These are phyloP conservation scores for Globisporangium nagaii DNA, from an alignment of 352 stramenopile species.

Conservation along the genomic window DNA sequence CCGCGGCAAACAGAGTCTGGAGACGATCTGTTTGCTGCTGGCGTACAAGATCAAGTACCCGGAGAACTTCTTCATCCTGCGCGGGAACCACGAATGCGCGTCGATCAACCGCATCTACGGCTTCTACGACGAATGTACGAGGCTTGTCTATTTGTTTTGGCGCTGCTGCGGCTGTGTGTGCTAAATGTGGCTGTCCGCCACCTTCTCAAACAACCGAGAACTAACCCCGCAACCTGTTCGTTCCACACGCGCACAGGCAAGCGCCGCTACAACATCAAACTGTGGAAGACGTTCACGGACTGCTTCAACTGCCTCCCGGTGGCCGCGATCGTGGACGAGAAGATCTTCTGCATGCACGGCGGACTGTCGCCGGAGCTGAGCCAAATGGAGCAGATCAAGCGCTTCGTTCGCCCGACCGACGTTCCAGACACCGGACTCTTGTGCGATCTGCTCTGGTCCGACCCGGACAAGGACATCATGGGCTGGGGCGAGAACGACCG, in stretches of 20 bases:
- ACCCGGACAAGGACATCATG: constrained; percentile 98
- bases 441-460: constrained; percentile 98
- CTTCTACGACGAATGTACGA: constrained; percentile 14
- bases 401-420: constrained; percentile 90
- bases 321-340: constrained; percentile 98
- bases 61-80: constrained; percentile 96
- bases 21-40: constrained; percentile 97
- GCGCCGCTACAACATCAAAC: constrained; percentile 94
- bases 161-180: too few species aligned
- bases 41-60: constrained; percentile 99
- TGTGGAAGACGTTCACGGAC: constrained; percentile 98
- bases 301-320: constrained; percentile 93
- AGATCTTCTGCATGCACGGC: constrained; percentile 99
- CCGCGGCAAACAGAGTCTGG: constrained; percentile 93
- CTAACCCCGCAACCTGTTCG: too few species aligned
- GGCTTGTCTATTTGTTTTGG: too few species aligned
- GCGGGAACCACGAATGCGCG: constrained; percentile 98
- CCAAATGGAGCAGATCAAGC: constrained; percentile 92
- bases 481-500: constrained; percentile 98
- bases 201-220: too few species aligned
- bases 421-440: constrained; percentile 93
- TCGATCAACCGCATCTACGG: constrained; percentile 99
- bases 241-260: too few species aligned
- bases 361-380: constrained; percentile 94
- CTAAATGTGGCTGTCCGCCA: too few species aligned